Evolutionary conservation across 2,329 filamentous ascomycete species (phyloP).

Genomic region (Keithomyces neogunnii): DNA sequence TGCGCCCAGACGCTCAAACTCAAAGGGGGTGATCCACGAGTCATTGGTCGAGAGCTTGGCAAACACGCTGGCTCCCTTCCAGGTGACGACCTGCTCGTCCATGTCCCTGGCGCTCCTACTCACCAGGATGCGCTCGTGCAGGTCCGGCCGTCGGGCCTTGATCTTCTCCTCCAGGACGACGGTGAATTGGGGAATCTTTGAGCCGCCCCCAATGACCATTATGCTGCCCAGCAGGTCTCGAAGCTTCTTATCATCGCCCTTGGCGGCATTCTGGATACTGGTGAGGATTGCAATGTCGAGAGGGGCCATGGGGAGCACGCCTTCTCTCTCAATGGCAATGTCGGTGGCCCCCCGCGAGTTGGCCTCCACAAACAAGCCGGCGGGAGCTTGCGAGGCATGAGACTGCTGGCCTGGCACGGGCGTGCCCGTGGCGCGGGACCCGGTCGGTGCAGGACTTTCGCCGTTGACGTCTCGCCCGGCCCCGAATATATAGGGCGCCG

Average conservation of each 20-base stretch:
- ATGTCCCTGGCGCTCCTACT: conserved; percentile 77
- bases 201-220: conserved; percentile 82
- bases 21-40: conserved; percentile 80
- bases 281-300: conserved; percentile 86
- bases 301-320: conserved; percentile 71
- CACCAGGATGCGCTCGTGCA: conserved; percentile 52
- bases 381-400: conserved; percentile 26
- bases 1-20: conserved; percentile 80
- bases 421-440: conserved; percentile 40
- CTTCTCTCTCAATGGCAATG: conserved; percentile 64
- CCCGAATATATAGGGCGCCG: conserved; percentile 50
- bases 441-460: conserved; percentile 45
- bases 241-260: conserved; percentile 85
- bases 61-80: conserved; percentile 98
- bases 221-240: conserved; percentile 84
- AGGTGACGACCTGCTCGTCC: conserved; percentile 93
- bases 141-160: conserved; percentile 54
- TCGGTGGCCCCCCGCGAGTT: conserved; percentile 40
- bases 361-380: conserved; percentile 42
- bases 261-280: conserved; percentile 78
- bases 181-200: conserved; percentile 72
- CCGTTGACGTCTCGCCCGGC: conserved; percentile 36
- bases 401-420: conserved; percentile 27
- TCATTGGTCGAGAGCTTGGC: conserved; percentile 88
- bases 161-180: conserved; percentile 77